Evolutionary conservation across 371 early-diverging fungal species (phyloP).

Genomic region (Mucor plumbeus): DNA sequence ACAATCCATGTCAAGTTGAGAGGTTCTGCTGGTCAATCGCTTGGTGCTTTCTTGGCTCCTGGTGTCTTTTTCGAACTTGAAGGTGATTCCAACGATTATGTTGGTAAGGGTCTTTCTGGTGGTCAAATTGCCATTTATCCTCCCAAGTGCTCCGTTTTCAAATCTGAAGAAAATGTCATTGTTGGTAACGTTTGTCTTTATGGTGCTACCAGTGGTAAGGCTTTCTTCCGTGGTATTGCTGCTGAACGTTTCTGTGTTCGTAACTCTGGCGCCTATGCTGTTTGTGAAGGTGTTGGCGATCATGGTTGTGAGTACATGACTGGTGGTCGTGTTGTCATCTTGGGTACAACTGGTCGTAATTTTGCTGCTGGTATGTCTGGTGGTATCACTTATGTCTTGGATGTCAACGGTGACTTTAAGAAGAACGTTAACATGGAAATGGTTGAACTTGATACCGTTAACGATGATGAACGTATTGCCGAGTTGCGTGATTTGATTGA

Average conservation of each 20-base stretch:
- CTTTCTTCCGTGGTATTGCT: constrained; percentile 93
- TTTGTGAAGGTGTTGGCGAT: constrained; percentile 97
- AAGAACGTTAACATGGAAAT: constrained; percentile 86
- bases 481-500: constrained; percentile 79
- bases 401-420: constrained; percentile 62
- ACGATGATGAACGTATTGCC: constrained; percentile 75
- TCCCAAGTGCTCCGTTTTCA: constrained; percentile 78
- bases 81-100: constrained; percentile 98
- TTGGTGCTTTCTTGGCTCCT: constrained; percentile 94
- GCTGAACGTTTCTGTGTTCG: constrained; percentile 98
- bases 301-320: constrained; percentile 99
- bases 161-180: constrained; percentile 87
- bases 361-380: constrained; percentile 97
- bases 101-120: constrained; percentile 97
- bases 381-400: constrained; percentile 90
- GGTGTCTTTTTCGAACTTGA: constrained; percentile 92
- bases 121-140: constrained; percentile 90
- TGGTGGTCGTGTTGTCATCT: constrained; percentile 85
- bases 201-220: constrained; percentile 93
- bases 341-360: constrained; percentile 89
- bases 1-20: constrained; percentile 84
- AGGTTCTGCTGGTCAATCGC: constrained; percentile 97
- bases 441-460: constrained; percentile 84
- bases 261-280: constrained; percentile 95
- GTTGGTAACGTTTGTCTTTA: constrained; percentile 97